Conservation (phyloP, 805 yeast species). For the Kregervanrija pseudodelftensis region DNA sequence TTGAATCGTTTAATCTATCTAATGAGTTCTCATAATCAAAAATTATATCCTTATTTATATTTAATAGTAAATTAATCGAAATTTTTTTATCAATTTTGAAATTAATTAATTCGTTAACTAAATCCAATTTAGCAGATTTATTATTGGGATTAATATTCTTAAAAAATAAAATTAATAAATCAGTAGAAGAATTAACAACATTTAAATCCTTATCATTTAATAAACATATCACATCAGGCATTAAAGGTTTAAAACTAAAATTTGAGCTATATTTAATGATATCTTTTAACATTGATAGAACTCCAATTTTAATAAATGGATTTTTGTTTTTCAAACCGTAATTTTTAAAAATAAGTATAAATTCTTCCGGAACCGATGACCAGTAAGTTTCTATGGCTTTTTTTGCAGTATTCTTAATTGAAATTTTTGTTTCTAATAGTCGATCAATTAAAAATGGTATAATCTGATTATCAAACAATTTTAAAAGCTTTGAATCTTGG, state of each 20-base stretch:
- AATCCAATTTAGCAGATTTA: conserved; percentile 37
- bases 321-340: conserved; percentile 36
- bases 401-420: conserved; percentile 37
- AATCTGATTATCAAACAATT: conserved; percentile 35
- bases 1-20: not conserved
- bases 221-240: conserved; percentile 19
- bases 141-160: conserved; percentile 23
- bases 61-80: conserved; percentile 20
- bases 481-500: conserved; percentile 42
- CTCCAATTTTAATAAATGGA: conserved; percentile 33
- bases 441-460: conserved; percentile 46
- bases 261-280: conserved; percentile 31
- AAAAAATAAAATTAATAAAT: conserved; percentile 32
- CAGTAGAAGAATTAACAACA: conserved; percentile 15
- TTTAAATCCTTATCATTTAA: conserved; percentile 13
- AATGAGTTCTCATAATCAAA: conserved; percentile 11
- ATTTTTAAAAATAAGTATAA: conserved; percentile 38
- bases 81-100: conserved; percentile 25
- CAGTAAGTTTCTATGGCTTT: conserved; percentile 48
- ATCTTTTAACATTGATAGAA: conserved; percentile 38
- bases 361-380: conserved; percentile 41
- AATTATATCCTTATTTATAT: conserved; percentile 15
- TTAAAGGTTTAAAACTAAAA: conserved; percentile 27
- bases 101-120: conserved; percentile 33
- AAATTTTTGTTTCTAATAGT: conserved; percentile 34